These are phyloP conservation scores for Hydrangea macrophylla DNA, from an alignment of 148 eudicot genomes.

Conservation along the genomic window DNA sequence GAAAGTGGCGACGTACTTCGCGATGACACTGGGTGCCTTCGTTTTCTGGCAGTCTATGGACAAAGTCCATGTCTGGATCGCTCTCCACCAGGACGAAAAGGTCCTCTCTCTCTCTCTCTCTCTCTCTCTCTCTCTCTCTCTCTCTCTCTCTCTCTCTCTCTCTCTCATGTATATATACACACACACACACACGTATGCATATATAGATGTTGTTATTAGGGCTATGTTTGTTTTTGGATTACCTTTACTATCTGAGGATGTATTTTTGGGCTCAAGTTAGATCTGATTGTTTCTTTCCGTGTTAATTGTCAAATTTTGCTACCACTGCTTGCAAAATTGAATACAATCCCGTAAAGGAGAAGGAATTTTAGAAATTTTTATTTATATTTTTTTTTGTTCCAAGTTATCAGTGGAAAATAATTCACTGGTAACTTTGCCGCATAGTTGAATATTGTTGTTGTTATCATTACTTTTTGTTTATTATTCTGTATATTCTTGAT, in stretches of 20 bases:
- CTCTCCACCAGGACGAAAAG: slow-evolving; percentile 96
- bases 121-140: not conserved
- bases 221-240: not conserved
- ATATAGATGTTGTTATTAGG: not conserved
- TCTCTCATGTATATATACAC: not conserved
- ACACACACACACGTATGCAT: no score
- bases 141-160: no score
- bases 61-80: slow-evolving; percentile 92
- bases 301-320: not conserved
- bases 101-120: slow-evolving; percentile 19
- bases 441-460: no score
- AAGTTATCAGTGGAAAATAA: no score
- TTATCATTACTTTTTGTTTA: no score
- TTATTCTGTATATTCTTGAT: no score
- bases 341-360: no score
- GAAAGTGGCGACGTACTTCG: slow-evolving; percentile 63
- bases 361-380: no score
- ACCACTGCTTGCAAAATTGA: no score
- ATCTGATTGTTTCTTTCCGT: not conserved
- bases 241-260: not conserved
- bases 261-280: not conserved
- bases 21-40: slow-evolving; percentile 82
- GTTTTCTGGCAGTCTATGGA: slow-evolving; percentile 93
- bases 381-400: no score
- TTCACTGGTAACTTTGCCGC: no score